Base-by-base conservation (phyloP, 169 alveolate species). In the Cryptosporidium viatorum region DNA sequence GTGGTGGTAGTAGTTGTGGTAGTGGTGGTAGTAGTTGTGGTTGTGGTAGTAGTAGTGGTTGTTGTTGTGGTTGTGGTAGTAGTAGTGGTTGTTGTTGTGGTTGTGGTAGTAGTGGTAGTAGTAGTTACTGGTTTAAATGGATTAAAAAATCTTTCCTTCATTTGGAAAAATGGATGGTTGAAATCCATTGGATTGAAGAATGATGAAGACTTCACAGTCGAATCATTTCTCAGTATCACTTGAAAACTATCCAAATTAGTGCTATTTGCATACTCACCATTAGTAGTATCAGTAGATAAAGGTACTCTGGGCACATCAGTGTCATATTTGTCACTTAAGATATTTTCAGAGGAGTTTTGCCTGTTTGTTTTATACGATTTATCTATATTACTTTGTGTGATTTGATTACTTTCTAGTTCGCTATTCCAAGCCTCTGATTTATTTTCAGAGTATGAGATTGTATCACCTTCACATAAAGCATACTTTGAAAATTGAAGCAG, bases 61-160 rank as follows among this genome's bases (percentile, higher is more conserved):
- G 86, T 74, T 0, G 86, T 75, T 0, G 71, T 60, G 0, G 86
- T 71, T 0, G 85, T 71, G 0, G 69, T 75, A 16, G 86, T 59
- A 18, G 86, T 58, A 59, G 86, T 75, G 51, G 86, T 74, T 0
- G 55, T 59, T 0, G 70, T 35, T 0, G 59, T 59, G 0, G 71
- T 35, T 1, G 71, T 33, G 5, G 86, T 75, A 29, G 89, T 80
- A 62, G 89, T 80, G 23, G 68, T 39, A 8, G 50, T 37, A 3
- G 60, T 70, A 4, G 58, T 37, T 18, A 16, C n/a, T 39, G 84
- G 84, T n/a, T 10, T 43, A 69, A 69, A 65, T 12, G 58, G 58
- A 8, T 16, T 39, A 8, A 67, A 26, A 14, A 80, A 65, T 6
- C 16, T 2, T 26, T 26, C 67, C 37, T 80, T 80, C 67, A 80